phyloP scores from a whole-genome alignment of 1,284 basidiomycete species.

The Anthracocystis panici-leucophaei region DNA sequence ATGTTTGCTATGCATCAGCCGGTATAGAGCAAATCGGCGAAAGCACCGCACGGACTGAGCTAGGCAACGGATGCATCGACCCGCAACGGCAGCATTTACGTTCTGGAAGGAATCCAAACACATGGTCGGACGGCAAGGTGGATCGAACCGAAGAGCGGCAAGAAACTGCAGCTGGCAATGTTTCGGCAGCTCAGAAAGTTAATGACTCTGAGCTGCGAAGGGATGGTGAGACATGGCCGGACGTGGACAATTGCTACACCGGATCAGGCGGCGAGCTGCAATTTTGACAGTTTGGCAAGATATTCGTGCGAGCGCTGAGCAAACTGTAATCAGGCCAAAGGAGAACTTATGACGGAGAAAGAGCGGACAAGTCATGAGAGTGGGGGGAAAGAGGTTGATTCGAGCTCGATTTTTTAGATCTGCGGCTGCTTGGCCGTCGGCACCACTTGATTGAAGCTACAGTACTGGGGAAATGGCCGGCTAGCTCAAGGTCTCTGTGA shows the following conservation, averaged over 20 bases:
- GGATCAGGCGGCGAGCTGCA: too few relatives aligned
- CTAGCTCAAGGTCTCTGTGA: too few relatives aligned
- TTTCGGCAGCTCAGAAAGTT: conserved; percentile 9
- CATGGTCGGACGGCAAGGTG: conserved; percentile 23
- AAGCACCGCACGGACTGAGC: background rate
- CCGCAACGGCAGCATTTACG: background rate
- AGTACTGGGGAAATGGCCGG: too few relatives aligned
- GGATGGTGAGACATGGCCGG: too few relatives aligned
- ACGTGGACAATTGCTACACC: too few relatives aligned
- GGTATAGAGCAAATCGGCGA: background rate
- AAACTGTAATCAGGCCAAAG: background rate
- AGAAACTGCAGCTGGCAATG: background rate
- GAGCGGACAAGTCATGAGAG: background rate
- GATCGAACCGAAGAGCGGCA: too few relatives aligned
- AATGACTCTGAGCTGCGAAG: too few relatives aligned
- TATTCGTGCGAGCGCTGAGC: background rate
- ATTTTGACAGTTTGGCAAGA: background rate
- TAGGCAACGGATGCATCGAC: background rate
- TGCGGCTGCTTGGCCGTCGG: background rate
- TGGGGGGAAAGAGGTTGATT: conserved; percentile 1
- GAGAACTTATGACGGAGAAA: conserved; percentile 5
- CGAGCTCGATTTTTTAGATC: background rate
- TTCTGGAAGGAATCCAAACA: conserved; percentile 2
- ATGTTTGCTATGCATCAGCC: background rate
- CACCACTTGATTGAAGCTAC: background rate